Conservation (phyloP, 1,284 basidiomycete species). For the Hemileccinum hortonii region DNA sequence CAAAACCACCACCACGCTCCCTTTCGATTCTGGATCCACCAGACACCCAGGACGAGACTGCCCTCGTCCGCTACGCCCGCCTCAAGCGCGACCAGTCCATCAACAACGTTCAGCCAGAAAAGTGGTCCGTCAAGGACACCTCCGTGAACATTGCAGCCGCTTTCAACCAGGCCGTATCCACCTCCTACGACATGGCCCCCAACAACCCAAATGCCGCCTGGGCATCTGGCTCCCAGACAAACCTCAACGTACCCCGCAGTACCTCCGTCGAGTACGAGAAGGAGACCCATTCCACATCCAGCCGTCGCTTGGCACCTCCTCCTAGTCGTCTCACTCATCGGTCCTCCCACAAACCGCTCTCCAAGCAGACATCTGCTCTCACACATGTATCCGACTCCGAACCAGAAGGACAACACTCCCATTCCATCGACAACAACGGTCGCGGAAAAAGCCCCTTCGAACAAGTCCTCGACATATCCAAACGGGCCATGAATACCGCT, state of each 20-base stretch:
- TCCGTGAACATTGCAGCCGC: slow-evolving; percentile 83
- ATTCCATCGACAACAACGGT: slow-evolving; percentile 17
- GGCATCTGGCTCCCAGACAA: slow-evolving; percentile 58
- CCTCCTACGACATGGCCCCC: slow-evolving; percentile 41
- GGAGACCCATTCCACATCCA: slow-evolving; percentile 52
- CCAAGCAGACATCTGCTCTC: slow-evolving; percentile 49
- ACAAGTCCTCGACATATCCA: slow-evolving; percentile 52
- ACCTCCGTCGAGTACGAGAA: slow-evolving; percentile 78
- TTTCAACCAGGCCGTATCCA: slow-evolving; percentile 64
- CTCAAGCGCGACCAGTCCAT: slow-evolving; percentile 50
- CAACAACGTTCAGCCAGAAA: slow-evolving; percentile 56
- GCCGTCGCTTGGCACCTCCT: slow-evolving; percentile 57
- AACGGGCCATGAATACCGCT: slow-evolving; percentile 49
- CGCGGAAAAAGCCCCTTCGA: slow-evolving; percentile 67
- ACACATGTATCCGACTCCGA: slow-evolving; percentile 64
- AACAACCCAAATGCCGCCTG: slow-evolving; percentile 59
- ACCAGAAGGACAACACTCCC: slow-evolving; percentile 46
- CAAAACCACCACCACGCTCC: slow-evolving; percentile 39
- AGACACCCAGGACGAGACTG: slow-evolving; percentile 40
- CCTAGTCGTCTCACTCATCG: slow-evolving; percentile 43
- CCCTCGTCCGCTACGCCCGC: slow-evolving; percentile 50
- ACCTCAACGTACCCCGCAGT: slow-evolving; percentile 56
- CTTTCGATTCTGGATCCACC: slow-evolving; percentile 39
- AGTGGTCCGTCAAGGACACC: slow-evolving; percentile 74
- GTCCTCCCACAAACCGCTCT: slow-evolving; percentile 43